phyloP scores from a whole-genome alignment of 768 basidiomycete species.

The Tricholoma bakamatsutake region DNA sequence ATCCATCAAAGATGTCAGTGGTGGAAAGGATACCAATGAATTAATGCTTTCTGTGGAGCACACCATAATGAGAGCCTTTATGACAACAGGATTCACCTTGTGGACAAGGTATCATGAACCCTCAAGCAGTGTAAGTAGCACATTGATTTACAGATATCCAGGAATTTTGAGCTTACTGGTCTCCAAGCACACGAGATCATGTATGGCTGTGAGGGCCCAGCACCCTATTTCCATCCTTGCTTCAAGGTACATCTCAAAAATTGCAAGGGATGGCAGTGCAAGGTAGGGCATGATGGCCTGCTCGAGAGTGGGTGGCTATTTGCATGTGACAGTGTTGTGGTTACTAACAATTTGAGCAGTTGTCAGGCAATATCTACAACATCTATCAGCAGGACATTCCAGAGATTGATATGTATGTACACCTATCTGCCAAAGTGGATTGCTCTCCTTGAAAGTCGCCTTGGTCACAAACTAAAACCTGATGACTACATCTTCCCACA shows the following conservation, averaged over 20 bases:
- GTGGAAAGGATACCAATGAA: background rate
- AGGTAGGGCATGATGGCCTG: background rate
- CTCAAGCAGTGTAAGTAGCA: background rate
- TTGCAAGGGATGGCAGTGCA: background rate
- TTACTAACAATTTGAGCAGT: background rate
- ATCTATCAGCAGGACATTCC: background rate
- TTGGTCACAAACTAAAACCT: conserved; percentile 11
- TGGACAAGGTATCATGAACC: conserved; percentile 9
- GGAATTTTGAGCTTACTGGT: conserved; percentile 6
- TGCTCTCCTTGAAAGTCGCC: conserved; percentile 9
- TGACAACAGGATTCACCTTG: conserved; percentile 6
- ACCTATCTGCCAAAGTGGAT: conserved; percentile 3
- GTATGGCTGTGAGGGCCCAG: conserved; percentile 2
- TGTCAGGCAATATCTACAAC: background rate
- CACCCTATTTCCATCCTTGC: conserved; percentile 17
- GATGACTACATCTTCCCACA: conserved; percentile 29
- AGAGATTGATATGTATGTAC: background rate
- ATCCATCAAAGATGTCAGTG: conserved; percentile 1
- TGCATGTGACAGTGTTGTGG: background rate
- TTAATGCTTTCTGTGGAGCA: conserved; percentile 9
- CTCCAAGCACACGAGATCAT: conserved; percentile 4
- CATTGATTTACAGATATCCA: conserved; percentile 1
- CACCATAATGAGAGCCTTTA: conserved; percentile 13
- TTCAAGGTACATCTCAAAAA: conserved; percentile 7
- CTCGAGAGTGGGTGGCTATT: background rate